Conservation (phyloP, 108 stramenopile genomes). For the Cyclotella choctawhatcheeana region DNA sequence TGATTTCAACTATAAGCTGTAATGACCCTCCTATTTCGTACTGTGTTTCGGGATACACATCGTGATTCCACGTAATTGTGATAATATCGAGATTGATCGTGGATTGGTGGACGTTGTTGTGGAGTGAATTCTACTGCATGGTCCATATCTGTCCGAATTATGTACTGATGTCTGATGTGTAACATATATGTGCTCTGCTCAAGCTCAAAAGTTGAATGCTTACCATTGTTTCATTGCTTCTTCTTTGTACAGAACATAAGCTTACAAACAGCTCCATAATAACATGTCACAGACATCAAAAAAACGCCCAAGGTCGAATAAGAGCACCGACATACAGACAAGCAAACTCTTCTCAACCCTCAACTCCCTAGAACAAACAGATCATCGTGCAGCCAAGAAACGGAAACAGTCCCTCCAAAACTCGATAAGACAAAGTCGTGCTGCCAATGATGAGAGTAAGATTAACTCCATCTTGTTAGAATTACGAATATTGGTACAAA, state of each 20-base stretch:
- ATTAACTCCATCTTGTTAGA: constrained; percentile 67
- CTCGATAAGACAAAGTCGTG: constrained; percentile 21
- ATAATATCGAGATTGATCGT: no score
- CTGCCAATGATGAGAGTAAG: constrained; percentile 61
- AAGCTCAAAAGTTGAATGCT: neutral
- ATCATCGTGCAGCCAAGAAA: constrained; percentile 29
- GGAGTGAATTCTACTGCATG: no score
- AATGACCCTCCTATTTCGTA: neutral
- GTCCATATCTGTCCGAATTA: no score
- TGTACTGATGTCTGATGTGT: no score
- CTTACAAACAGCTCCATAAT: neutral
- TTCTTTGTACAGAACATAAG: no score
- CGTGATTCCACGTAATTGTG: no score
- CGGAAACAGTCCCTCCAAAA: constrained; percentile 11
- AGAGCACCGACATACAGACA: neutral
- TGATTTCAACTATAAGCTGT: constrained; percentile 25
- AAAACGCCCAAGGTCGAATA: neutral
- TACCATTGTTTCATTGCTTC: neutral
- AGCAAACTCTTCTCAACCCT: constrained; percentile 38
- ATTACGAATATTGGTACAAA: constrained; percentile 74
- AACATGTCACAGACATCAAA: constrained; percentile 1
- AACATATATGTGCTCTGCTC: no score
- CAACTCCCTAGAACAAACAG: constrained; percentile 36
- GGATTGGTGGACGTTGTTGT: no score
- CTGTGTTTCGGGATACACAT: no score